Base-by-base conservation (phyloP, 225 moss, liverwort and hornwort genomes). In the Bryoerythrophyllum caledonicum region DNA sequence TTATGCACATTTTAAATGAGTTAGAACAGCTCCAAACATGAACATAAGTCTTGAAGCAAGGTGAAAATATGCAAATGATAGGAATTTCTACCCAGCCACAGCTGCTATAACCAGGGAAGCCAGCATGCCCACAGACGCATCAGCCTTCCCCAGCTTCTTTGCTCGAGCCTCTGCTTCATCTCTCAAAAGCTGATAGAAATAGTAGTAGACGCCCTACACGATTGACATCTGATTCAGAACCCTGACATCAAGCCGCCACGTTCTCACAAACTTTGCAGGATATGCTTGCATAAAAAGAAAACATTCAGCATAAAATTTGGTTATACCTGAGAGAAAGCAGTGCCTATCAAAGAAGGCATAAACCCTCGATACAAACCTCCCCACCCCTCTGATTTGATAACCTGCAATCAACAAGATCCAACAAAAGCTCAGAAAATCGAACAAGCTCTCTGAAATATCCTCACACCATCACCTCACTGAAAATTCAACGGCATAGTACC, bases 351-450 rank as follows among this genome's bases (percentile, higher is more conserved):
- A 21, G 86, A 93, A 8, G 93, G 93, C 37, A 71, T 74, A 13
- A 93, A 85, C 60, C 93, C 93, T 71, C 91, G 80, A 72, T 93
- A 93, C 10, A 93, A 76, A n/a, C 91, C 93, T 76, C 86, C 93
- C 93, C 91, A 93, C 41, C 93, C 93, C 71, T 93, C 93, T 43
- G 86, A 71, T 77, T 75, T 93, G 28, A 93, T 79, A 24, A 90
- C 88, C 90, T 90, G 83, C 38, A 38, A 38, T 38, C 17, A 49
- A 37, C 52, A 53, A 28, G 34, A 38, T 38, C 10, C 38, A 38
- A 38, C 38, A 38, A 10, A 38, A 38, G 38, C 38, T 38, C 38
- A 38, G 38, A 34, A 34, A 34, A 5, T 34, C 34, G 34, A 34
- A 34, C 34, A 6, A 34, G 5, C 34, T 34, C 34, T 34, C 38